Evolutionary conservation across 345 rosid species (phyloP).

Genomic region (Trapa incisa): DNA sequence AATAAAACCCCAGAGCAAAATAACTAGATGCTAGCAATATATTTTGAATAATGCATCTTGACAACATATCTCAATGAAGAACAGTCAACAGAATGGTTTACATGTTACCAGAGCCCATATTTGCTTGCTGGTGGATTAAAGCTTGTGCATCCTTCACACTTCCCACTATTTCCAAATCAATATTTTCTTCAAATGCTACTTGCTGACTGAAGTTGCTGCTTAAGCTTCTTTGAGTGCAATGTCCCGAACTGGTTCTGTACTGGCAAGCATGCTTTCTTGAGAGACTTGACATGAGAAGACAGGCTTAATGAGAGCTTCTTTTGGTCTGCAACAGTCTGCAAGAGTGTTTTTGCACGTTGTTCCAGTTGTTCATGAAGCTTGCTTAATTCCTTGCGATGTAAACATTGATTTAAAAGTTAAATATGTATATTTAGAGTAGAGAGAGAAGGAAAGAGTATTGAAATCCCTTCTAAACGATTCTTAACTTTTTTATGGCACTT

Average conservation of each 20-base stretch:
- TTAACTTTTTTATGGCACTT: not conserved
- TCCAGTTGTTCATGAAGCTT: constrained; percentile 58
- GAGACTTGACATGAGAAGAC: constrained; percentile 73
- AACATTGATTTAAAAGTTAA: constrained; percentile 5
- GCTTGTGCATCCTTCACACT: constrained; percentile 65
- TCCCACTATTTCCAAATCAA: constrained; percentile 66
- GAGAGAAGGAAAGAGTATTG: not conserved
- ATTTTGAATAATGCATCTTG: not conserved
- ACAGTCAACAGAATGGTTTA: not conserved
- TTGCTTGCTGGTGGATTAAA: constrained; percentile 63
- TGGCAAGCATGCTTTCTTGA: constrained; percentile 87
- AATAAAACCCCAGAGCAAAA: not conserved
- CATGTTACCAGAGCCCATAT: constrained; percentile 45
- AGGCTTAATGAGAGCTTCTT: constrained; percentile 75
- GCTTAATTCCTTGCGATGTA: constrained; percentile 73
- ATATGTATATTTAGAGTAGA: not conserved
- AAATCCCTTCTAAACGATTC: not conserved
- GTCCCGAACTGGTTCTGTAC: constrained; percentile 77
- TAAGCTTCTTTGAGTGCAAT: constrained; percentile 55
- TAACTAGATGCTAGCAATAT: not conserved
- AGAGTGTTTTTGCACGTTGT: constrained; percentile 46
- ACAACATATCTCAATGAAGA: not conserved
- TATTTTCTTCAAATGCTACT: constrained; percentile 73
- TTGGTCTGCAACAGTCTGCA: constrained; percentile 64
- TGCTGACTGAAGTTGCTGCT: constrained; percentile 70